Evolutionary conservation across 345 rosid species (phyloP), one percentile per base, ranked within the genome.

Genomic region (Cardiospermum halicacabum): DNA sequence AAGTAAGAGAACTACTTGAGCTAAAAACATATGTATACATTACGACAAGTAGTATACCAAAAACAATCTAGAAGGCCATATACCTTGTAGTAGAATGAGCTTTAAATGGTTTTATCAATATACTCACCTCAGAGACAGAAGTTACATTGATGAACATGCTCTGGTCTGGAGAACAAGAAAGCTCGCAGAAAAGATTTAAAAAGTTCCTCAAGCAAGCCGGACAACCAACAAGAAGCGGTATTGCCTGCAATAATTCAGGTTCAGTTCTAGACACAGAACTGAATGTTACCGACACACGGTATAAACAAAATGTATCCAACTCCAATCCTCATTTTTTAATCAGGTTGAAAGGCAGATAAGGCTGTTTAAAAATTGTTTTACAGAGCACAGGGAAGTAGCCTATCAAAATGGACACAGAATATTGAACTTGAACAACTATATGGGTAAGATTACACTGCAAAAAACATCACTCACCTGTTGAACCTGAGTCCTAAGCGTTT

Each of bases 151-250:
- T 88, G 82, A 90, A 93, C 49, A 85, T 78, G 73, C 96, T 85
- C 84, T 93, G 97, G 71, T 84, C 75, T 18, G 96, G 99, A 65
- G 98, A 93, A 78, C 98, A 93, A 2, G 92, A 73, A 56, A 93
- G 92, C 80, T 90, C 96, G 57, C 98, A 93, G 80, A 93, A 93
- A 27, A 93, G 83, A 72, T 93, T 93, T 69, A 93, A 71, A 75
- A 93, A 93, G 77, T 93, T 93, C 81, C 97, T 88, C 78, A 93
- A 78, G 85, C 98, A 93, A 47, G 98, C 96, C 32, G 98, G 98
- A 83, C 98, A 93, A 65, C 98, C 98, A 45, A 90, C 97, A 43
- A 93, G 92, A 71, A 93, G 85, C 54, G 98, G 96, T 63, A 93
- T 82, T 64, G 92, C 98, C 98, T 93, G 77, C 64, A 76, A 75